Percentiles rank a stretch among this genome's conserved stretches.
phyloP scores from a whole-genome alignment of 2,329 filamentous ascomycete species.

The Aspergillus niger region DNA sequence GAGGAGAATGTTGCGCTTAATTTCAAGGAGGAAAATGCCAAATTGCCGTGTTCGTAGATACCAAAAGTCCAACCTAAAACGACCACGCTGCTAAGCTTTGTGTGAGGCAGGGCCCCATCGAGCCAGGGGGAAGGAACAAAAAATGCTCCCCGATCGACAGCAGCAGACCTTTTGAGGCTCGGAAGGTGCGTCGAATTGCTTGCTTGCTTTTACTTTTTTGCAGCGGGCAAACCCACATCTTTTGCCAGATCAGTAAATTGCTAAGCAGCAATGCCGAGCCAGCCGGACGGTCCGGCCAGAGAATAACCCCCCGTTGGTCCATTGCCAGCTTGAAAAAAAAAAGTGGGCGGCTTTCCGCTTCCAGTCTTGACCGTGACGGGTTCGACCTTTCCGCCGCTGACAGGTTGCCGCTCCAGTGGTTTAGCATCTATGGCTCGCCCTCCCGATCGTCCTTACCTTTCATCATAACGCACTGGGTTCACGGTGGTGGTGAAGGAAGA shows the following conservation, averaged over 20 bases:
- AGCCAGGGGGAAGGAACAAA: neutral
- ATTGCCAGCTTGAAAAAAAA: neutral
- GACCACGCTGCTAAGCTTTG: neutral
- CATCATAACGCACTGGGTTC: neutral
- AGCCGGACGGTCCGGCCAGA: constrained; percentile 19
- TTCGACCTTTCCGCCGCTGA: constrained; percentile 17
- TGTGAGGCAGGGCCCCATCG: neutral
- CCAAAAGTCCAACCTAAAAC: neutral
- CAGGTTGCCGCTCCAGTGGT: constrained; percentile 8
- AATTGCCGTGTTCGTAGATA: neutral
- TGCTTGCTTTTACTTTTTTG: too few species aligned
- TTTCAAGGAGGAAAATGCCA: neutral
- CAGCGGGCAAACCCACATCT: neutral
- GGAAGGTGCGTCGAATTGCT: neutral
- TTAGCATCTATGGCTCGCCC: constrained; percentile 16
- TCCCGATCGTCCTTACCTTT: constrained; percentile 4
- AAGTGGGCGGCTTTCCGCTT: constrained; percentile 23
- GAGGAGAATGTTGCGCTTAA: neutral
- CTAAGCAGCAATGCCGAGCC: constrained; percentile 19
- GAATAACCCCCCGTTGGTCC: constrained; percentile 3
- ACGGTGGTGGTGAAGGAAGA: neutral
- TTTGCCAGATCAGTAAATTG: neutral
- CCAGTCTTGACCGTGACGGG: constrained; percentile 14
- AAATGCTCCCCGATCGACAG: neutral
- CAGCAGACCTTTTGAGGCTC: neutral